A percentile compares a stretch with the other conserved stretches of the same genome.
Evolutionary conservation across 768 basidiomycete species (phyloP).

Genomic region (Pleurotus pulmonarius): DNA sequence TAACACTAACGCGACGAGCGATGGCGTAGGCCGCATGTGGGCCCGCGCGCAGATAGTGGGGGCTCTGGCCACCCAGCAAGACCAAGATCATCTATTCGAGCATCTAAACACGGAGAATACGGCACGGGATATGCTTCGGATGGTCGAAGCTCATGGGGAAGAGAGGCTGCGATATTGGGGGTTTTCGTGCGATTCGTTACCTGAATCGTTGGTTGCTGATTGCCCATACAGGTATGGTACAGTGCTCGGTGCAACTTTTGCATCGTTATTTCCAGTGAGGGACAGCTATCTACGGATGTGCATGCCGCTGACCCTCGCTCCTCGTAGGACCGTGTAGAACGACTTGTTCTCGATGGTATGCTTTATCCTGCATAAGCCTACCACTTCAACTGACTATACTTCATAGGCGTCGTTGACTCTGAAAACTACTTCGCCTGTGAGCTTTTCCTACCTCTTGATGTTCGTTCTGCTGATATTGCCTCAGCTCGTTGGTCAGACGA

Average conservation of each 20-base stretch:
- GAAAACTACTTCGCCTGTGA: slow-evolving; percentile 19
- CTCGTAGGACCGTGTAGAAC: slow-evolving; percentile 24
- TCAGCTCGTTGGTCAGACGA: slow-evolving; percentile 2
- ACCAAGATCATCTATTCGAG: slow-evolving; percentile 17
- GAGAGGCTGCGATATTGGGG: too few species aligned
- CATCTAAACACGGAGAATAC: slow-evolving; percentile 31
- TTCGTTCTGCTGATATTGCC: neutral
- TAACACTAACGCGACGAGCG: slow-evolving; percentile 19
- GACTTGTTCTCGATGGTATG: slow-evolving; percentile 26
- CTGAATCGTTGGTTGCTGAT: too few species aligned
- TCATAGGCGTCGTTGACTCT: slow-evolving; percentile 17
- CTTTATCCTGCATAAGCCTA: too few species aligned
- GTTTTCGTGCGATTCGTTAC: too few species aligned
- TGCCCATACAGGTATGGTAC: slow-evolving; percentile 15
- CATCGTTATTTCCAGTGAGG: slow-evolving; percentile 29
- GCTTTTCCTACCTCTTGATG: neutral
- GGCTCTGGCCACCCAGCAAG: slow-evolving; percentile 25
- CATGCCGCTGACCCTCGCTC: neutral
- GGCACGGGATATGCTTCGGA: too few species aligned
- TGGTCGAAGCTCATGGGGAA: too few species aligned
- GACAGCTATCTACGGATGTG: neutral
- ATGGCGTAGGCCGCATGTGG: slow-evolving; percentile 24
- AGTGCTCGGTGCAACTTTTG: slow-evolving; percentile 26
- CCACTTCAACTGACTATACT: neutral
- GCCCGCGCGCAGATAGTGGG: slow-evolving; percentile 27